Evolutionary conservation across 1,284 basidiomycete genomes (phyloP).

Genomic region (Athelia psychrophila): DNA sequence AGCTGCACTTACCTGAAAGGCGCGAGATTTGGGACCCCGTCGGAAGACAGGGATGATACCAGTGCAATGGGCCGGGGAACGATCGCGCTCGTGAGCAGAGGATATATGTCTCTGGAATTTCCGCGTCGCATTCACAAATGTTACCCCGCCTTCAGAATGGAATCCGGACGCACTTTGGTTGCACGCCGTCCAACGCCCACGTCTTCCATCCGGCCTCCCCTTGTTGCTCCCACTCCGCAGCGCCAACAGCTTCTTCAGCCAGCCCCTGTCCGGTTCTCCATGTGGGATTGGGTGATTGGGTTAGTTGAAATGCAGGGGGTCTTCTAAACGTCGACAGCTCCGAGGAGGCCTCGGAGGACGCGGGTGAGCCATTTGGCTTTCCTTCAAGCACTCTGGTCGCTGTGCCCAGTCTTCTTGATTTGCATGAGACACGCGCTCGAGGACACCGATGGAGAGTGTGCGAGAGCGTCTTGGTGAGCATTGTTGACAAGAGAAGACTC

Average conservation of each 20-base stretch:
- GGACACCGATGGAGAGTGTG: too few species aligned
- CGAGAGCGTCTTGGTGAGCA: too few species aligned
- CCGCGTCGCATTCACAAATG: too few species aligned
- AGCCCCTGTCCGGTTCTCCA: conserved; percentile 57
- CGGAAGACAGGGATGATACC: conserved; percentile 57
- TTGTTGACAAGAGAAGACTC: too few species aligned
- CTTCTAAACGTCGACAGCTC: conserved; percentile 28
- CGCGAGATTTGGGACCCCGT: conserved; percentile 64
- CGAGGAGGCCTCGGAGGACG: background rate
- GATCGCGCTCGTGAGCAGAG: conserved; percentile 65
- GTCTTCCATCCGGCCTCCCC: conserved; percentile 37
- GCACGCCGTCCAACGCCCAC: conserved; percentile 38
- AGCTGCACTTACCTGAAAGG: conserved; percentile 48
- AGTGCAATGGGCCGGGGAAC: conserved; percentile 75
- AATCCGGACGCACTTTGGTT: conserved; percentile 25
- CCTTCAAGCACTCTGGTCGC: too few species aligned
- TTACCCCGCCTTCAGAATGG: too few species aligned
- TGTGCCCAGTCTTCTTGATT: too few species aligned
- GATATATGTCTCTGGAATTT: conserved; percentile 45
- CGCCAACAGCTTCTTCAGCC: conserved; percentile 23
- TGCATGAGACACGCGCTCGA: too few species aligned
- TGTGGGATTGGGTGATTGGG: conserved; percentile 44
- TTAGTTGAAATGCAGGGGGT: conserved; percentile 33
- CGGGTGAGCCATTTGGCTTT: too few species aligned
- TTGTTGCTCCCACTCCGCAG: conserved; percentile 29